A percentile compares a stretch with the other conserved stretches of the same genome.
Conservation (phyloP, 208 protist species). For the Wallacemonas sp. region DNA sequence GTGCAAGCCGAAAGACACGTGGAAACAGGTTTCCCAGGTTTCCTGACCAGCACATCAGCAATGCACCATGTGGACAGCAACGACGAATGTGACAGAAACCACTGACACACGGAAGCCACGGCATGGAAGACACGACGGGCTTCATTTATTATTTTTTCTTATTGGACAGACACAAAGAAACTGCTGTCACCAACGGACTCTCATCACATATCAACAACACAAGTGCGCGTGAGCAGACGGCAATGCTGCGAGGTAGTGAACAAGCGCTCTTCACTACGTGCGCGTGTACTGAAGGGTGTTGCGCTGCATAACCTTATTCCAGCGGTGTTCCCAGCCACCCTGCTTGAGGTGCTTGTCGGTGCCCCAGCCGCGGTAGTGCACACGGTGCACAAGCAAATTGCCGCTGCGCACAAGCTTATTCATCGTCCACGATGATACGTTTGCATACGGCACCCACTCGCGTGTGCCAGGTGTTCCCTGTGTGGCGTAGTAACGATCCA, state of each 20-base stretch:
- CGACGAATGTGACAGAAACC: too few species aligned
- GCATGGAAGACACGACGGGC: too few species aligned
- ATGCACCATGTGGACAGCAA: too few species aligned
- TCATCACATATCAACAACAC: background rate
- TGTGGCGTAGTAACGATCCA: constrained; percentile 81
- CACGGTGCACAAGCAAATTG: constrained; percentile 86
- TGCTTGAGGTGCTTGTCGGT: constrained; percentile 76
- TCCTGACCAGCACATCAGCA: too few species aligned
- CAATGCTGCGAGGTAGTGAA: too few species aligned
- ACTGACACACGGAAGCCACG: too few species aligned
- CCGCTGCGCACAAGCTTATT: constrained; percentile 87
- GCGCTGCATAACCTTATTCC: constrained; percentile 91
- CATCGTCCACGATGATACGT: constrained; percentile 90
- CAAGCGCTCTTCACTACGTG: constrained; percentile 40
- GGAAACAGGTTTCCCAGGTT: too few species aligned
- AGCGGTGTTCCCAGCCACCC: constrained; percentile 88
- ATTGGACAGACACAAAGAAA: constrained; percentile 8
- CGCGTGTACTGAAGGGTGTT: constrained; percentile 88
- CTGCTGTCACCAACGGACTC: background rate
- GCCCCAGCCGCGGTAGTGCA: constrained; percentile 84
- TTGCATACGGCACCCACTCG: constrained; percentile 89
- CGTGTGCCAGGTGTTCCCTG: constrained; percentile 77
- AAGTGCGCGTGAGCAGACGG: background rate
- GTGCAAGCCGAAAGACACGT: too few species aligned
- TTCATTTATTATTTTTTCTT: too few species aligned